Base-by-base conservation (phyloP, 148 eudicot species). In the Fagopyrum esculentum region DNA sequence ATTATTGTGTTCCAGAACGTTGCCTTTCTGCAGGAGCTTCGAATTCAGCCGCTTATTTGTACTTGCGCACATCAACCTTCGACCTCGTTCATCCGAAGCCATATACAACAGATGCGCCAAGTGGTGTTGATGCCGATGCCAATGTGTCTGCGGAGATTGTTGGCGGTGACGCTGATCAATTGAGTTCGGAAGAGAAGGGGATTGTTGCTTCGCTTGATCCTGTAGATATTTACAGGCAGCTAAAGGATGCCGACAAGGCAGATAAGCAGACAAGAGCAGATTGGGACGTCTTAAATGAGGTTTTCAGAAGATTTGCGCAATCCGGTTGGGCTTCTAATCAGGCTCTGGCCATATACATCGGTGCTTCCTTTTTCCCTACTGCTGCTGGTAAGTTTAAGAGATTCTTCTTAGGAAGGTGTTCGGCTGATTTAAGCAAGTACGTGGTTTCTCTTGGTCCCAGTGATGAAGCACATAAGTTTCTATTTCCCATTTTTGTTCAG, bases 311-410 rank as follows among this genome's bases (percentile, higher is more conserved):
- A 45, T 88, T 91, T 79, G 56, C 86, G 1, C 77, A 77, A 61
- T 95, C 98, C 9, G 82, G 92, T 52, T 92, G 97, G 98, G 97
- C 98, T 16, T 78, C 85, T 3, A 89, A 89, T 79, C 98, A 95
- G 80, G 92, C 98, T 35, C 81, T 95, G 64, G 96, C 96, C 46
- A 85, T 95, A 17, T 95, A 90, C 59, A 92, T 95, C 50, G 92
- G 98, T 50, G 89, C 89, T 0, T 83, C 93, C 0, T 90, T 92
- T 90, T 95, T 87, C 78, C 97, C 97, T 3, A 83, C 90, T 6
- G 97, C 97, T 4, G 97, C 77, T 0, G 80, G 81, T 52, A 81
- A 84, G 73, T 95, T 92, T 61, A 82, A 78, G 51, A 49, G 7
- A 6, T 95, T 92, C 78, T 86, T 89, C 79, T 49, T 70, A 17